phyloP scores from a whole-genome alignment of 129 eudicot species.

The Lactuca sativa region DNA sequence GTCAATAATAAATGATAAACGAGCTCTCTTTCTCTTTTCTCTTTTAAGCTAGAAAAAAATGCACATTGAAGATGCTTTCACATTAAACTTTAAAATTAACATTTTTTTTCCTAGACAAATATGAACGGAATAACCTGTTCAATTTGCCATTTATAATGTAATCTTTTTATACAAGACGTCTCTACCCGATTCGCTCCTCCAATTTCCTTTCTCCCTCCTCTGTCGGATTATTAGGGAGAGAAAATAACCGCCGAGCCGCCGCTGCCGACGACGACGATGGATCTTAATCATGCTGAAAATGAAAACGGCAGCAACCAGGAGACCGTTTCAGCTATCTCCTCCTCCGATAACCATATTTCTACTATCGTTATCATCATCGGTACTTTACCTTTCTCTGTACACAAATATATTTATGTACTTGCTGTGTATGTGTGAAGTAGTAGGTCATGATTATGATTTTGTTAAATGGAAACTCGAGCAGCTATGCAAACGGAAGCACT shows the following conservation, averaged over 20 bases:
- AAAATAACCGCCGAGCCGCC: slow-evolving; percentile 21
- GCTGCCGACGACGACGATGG: slow-evolving; percentile 2
- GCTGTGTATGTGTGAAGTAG: background rate
- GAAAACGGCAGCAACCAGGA: slow-evolving; percentile 17
- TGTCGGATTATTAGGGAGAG: slow-evolving; percentile 10
- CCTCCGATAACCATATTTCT: slow-evolving; percentile 36
- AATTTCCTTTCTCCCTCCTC: slow-evolving; percentile 1
- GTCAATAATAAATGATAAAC: too few relatives aligned
- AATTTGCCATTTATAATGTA: background rate
- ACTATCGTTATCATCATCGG: slow-evolving; percentile 71
- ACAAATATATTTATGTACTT: background rate
- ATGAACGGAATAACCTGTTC: background rate
- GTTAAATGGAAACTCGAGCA: slow-evolving; percentile 18
- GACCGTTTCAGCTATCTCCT: background rate
- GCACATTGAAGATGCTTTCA: too few relatives aligned
- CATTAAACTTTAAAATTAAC: too few relatives aligned
- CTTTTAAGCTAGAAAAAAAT: too few relatives aligned
- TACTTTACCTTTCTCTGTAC: slow-evolving; percentile 14
- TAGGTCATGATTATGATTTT: slow-evolving; percentile 6
- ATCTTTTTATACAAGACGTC: background rate
- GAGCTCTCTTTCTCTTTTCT: too few relatives aligned
- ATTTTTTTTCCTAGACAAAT: too few relatives aligned
- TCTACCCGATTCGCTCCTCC: background rate
- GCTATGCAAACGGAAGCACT: slow-evolving; percentile 98
- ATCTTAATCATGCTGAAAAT: slow-evolving; percentile 10